Base-by-base conservation (phyloP, 2,329 filamentous ascomycete genomes). In the Graphiopsis chlorocephala region DNA sequence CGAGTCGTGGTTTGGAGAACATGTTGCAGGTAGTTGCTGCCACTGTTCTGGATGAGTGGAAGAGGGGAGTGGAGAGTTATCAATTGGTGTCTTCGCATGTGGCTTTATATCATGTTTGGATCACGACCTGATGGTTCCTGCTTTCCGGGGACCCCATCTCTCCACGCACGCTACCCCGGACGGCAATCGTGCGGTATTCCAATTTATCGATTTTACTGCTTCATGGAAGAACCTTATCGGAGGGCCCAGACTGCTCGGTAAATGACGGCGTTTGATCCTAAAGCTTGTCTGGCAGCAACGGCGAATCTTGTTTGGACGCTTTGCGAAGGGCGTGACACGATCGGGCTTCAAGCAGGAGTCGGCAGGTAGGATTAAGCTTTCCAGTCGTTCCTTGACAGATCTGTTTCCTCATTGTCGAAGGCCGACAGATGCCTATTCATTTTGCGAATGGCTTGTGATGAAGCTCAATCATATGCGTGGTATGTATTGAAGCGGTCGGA, bases 1-100 rank as follows among this genome's bases (percentile, higher is more conserved):
- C 72, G 60, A 76, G 70, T 35, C 66, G 65, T 12, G 66, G 28
- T 68, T 70, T 72, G 20, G 38, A 67, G 62, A 57, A 47, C 57
- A 60, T 60, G 35, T 47, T 42, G 50, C 15, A 14, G 17, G 17
- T n/a, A 11, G 7, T 53, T 31, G 50, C 12, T 28, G 15, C 26
- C 25, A n/a, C 50, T 53, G 50, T n/a, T 10, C 50, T n/a, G 4
- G 15, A 29, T 25, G 17, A 20, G 50, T 53, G 26, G 26, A 20
- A 3, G 10, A 53, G 26, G 31, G 50, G 17, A 31, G 50, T 31
- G 14, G 17, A 53, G 14, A 1, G 12, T 28, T 11, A 8, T 3
- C 2, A 53, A 20, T 14, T 5, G 8, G 50, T 28, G 25, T 20
- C n/a, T 31, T 10, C 20, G 26, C 50, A 31, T 28, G 15, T 29